Evolutionary conservation across 192 early-diverging fungal genomes (phyloP), one percentile per base, ranked within the genome.

Genomic region (Backusella sp.): DNA sequence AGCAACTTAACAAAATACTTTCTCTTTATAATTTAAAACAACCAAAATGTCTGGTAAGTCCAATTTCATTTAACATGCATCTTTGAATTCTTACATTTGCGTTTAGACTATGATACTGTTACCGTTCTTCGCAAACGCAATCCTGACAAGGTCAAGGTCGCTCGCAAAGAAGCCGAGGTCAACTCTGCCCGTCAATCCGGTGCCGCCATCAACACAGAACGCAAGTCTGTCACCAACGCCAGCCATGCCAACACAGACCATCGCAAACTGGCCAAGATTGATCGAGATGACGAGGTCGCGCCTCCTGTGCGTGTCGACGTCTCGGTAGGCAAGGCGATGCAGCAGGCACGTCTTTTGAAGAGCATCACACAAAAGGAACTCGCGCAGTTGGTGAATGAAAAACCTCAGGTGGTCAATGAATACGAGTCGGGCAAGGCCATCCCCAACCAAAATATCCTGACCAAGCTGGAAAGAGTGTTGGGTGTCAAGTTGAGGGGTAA

Each of bases 381-480:
- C 23, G 93, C 91, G 36, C 90, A 89, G 41, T 92, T 89, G 81
- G 91, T 98, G 80, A 96, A 96, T 75, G 97, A 98, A 79, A 97
- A 97, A 85, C 90, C 92, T 53, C 91, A 90, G 71, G 88, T 97
- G 70, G 88, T 89, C 79, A 84, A 80, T 78, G 97, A 97, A 76
- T 98, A 96, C 77, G 97, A 98, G 84, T 80, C 85, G 68, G 93
- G 94, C 1, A 88, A 88, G 78, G 91, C 91, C 39, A 92, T 94
- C 74, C 96, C 95, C 52, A 96, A 95, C 86, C 96, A 95, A 80
- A 94, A 96, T 86, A 83, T 96, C 65, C 88, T 98, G 26, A 86
- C 83, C 23, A 96, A 96, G 83, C 77, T 98, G 82, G 97, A 98
- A 87, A 86, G 94, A 21, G 88, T 84, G 8, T 81, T 98, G 37